A percentile compares a stretch with the other conserved stretches of the same genome.
These are phyloP conservation scores for Coniochaeta ligniaria DNA, from an alignment of 2,329 filamentous ascomycete genomes.

Conservation along the genomic window DNA sequence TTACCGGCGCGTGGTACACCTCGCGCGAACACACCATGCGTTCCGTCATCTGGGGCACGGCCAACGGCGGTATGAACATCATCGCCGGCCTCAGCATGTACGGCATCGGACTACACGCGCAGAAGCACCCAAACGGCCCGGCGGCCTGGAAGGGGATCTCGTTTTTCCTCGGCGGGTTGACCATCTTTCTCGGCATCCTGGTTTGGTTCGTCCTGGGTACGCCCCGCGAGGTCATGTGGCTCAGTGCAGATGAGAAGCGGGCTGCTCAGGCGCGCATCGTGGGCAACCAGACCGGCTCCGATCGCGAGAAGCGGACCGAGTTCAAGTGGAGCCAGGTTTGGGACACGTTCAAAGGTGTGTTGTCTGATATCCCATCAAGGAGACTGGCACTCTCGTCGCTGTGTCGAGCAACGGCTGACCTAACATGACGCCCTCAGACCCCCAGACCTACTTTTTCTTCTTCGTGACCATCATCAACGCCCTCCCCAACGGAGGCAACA, in stretches of 20 bases:
- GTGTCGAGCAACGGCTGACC: too few relatives aligned
- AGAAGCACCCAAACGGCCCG: constrained; percentile 13
- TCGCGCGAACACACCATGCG: constrained; percentile 16
- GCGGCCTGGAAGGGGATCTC: constrained; percentile 21
- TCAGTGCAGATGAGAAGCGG: constrained; percentile 21
- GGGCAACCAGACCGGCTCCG: constrained; percentile 14
- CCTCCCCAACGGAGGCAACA: constrained; percentile 22
- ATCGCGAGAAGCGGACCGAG: constrained; percentile 11
- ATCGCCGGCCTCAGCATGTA: constrained; percentile 21
- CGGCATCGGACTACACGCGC: constrained; percentile 14
- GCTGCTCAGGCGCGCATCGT: constrained; percentile 20
- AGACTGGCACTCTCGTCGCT: too few relatives aligned
- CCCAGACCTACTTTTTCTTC: constrained; percentile 26
- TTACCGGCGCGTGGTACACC: constrained; percentile 24
- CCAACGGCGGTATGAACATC: constrained; percentile 23
- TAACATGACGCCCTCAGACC: constrained; percentile 6
- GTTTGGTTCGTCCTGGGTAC: constrained; percentile 22
- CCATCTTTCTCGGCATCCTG: constrained; percentile 14
- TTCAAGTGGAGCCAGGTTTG: constrained; percentile 21
- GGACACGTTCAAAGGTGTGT: constrained; percentile 15
- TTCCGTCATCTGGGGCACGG: constrained; percentile 12
- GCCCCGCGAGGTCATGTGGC: constrained; percentile 21
- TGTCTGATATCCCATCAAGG: too few relatives aligned
- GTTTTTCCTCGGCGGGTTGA: constrained; percentile 19
- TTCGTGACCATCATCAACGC: constrained; percentile 23